Evolutionary conservation across 176 grass and related monocot species (phyloP).

Genomic region (Otatea glauca): DNA sequence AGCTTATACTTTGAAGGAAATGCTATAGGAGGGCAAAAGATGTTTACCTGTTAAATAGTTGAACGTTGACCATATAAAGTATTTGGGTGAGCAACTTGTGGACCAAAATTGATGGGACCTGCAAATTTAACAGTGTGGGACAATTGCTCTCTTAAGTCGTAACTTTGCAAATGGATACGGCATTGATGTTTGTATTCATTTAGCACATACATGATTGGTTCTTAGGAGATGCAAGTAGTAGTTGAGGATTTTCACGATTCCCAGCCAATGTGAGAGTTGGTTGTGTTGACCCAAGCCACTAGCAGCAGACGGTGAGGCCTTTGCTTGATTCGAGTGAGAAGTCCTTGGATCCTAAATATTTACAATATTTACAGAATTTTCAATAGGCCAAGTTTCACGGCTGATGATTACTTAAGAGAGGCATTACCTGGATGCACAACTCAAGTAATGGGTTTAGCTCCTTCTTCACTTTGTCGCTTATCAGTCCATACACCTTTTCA

Average conservation of each 20-base stretch:
- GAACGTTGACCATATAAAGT: slow-evolving; percentile 79
- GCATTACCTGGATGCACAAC: slow-evolving; percentile 72
- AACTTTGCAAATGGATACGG: slow-evolving; percentile 31
- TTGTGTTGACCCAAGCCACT: slow-evolving; percentile 49
- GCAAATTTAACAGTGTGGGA: slow-evolving; percentile 35
- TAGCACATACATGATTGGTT: slow-evolving; percentile 70
- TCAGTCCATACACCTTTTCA: slow-evolving; percentile 75
- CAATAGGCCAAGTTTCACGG: slow-evolving; percentile 28
- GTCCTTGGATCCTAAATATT: slow-evolving; percentile 56
- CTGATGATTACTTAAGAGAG: slow-evolving; percentile 36
- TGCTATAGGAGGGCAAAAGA: slow-evolving; percentile 27
- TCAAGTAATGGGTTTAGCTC: slow-evolving; percentile 82
- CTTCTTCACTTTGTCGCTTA: slow-evolving; percentile 76
- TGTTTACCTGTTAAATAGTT: slow-evolving; percentile 83
- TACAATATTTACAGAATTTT: slow-evolving; percentile 33
- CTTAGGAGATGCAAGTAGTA: slow-evolving; percentile 61
- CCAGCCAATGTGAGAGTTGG: slow-evolving; percentile 54
- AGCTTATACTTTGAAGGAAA: slow-evolving; percentile 31
- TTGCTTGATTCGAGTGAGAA: slow-evolving; percentile 43
- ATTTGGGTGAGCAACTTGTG: slow-evolving; percentile 79
- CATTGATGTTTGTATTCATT: slow-evolving; percentile 14
- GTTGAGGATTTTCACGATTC: slow-evolving; percentile 65
- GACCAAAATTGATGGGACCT: slow-evolving; percentile 77
- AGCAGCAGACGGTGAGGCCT: slow-evolving; percentile 41
- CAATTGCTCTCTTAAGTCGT: slow-evolving; percentile 12